Evolutionary conservation across 345 rosid genomes (phyloP).

Genomic region (Bruguiera gymnorhiza): DNA sequence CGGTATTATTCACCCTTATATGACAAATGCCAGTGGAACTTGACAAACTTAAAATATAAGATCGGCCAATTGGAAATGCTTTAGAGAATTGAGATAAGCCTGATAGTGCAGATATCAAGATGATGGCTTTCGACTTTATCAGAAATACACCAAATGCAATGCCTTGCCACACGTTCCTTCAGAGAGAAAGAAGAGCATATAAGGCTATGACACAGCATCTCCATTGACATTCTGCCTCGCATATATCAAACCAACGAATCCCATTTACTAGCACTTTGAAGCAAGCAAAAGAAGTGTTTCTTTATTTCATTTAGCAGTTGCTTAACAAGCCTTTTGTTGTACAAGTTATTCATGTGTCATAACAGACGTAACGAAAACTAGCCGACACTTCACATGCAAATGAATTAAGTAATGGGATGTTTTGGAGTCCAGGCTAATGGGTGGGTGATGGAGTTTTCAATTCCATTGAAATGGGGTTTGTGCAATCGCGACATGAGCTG

Average conservation of each 20-base stretch:
- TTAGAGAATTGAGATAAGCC: no score
- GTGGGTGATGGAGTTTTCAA: neutral
- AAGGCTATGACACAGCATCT: no score
- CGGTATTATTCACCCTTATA: neutral
- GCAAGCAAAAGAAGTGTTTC: neutral
- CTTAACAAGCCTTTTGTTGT: no score
- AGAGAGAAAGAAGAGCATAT: neutral
- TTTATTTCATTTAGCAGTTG: neutral
- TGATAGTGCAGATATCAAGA: neutral
- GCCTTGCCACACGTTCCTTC: neutral
- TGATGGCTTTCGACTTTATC: neutral
- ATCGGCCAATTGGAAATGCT: no score
- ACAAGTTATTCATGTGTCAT: neutral
- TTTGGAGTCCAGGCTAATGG: neutral
- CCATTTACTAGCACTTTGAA: neutral
- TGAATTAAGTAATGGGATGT: no score
- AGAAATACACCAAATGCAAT: neutral
- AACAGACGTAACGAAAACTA: neutral
- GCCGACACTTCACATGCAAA: conserved; percentile 32
- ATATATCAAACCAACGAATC: neutral
- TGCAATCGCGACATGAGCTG: conserved; percentile 8
- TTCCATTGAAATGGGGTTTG: neutral
- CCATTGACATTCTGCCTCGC: neutral
- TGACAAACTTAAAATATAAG: neutral
- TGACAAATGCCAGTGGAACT: neutral